Percentiles rank a stretch among this genome's conserved stretches.
Evolutionary conservation across 148 eudicot genomes (phyloP).

Genomic region (Rhododendron ovatum): DNA sequence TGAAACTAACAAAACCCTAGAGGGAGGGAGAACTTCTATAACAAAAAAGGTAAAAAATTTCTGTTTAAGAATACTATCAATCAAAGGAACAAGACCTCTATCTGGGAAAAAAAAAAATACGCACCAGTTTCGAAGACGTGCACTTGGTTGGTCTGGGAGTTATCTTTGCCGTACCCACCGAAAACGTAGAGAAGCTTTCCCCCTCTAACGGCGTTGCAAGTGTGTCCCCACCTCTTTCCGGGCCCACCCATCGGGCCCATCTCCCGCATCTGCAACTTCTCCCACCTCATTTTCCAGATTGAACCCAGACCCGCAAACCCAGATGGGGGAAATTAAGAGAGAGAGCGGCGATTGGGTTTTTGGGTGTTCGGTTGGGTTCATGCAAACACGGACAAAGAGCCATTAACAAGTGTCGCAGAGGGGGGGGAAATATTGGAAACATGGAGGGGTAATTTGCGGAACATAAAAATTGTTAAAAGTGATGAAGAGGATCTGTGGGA

Average conservation of each 20-base stretch:
- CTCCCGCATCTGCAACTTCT: constrained; percentile 38
- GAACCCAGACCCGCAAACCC: not conserved
- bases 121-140: constrained; percentile 81
- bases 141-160: constrained; percentile 73
- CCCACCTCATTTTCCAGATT: constrained; percentile 69
- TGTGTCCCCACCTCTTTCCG: constrained; percentile 97
- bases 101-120: not conserved
- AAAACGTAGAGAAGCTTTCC: constrained; percentile 78
- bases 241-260: constrained; percentile 45
- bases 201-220: constrained; percentile 77
- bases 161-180: constrained; percentile 76
- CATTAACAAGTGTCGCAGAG: constrained; percentile 18
- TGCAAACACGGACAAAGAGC: constrained; percentile 9
- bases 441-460: constrained; percentile 10
- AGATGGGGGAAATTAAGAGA: not conserved
- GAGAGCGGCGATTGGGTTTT: not conserved
- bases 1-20: not conserved
- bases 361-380: constrained; percentile 7
- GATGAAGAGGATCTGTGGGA: not conserved
- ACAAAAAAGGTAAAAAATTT: not conserved
- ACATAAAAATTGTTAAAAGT: not conserved
- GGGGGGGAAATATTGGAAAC: not conserved
- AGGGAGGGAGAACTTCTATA: not conserved
- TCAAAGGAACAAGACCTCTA: not conserved
- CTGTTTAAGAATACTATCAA: not conserved